These are phyloP conservation scores for Blastobotrys buckinghamii DNA, from an alignment of 1,139 yeast species.

Conservation along the genomic window DNA sequence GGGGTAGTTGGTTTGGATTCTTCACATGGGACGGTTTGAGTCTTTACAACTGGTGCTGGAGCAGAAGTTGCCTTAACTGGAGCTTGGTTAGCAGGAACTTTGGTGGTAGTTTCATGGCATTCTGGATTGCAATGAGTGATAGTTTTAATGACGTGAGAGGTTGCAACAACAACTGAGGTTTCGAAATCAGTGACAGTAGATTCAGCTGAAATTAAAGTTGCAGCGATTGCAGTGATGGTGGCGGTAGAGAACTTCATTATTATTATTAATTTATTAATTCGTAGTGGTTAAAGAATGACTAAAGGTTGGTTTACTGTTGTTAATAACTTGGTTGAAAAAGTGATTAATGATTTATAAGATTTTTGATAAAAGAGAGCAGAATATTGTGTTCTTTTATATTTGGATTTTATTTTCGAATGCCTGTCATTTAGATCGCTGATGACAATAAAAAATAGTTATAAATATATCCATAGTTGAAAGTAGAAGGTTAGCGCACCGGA, in stretches of 20 bases:
- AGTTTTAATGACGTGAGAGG: neutral
- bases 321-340: too few relatives aligned
- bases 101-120: neutral
- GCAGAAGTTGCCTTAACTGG: too few relatives aligned
- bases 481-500: too few relatives aligned
- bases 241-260: neutral
- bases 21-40: neutral
- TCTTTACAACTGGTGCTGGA: too few relatives aligned
- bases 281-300: neutral
- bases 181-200: neutral
- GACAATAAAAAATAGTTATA: too few relatives aligned
- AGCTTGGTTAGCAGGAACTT: neutral
- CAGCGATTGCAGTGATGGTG: neutral
- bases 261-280: neutral
- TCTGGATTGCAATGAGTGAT: neutral
- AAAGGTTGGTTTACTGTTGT: neutral
- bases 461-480: too few relatives aligned
- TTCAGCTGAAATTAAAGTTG: neutral
- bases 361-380: too few relatives aligned
- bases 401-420: too few relatives aligned
- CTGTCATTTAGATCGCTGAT: too few relatives aligned
- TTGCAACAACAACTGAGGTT: neutral
- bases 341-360: too few relatives aligned
- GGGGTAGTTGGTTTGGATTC: neutral
- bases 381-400: too few relatives aligned